phyloP scores from a whole-genome alignment of 306 rosid species.

The Pterocarpus macrocarpus region DNA sequence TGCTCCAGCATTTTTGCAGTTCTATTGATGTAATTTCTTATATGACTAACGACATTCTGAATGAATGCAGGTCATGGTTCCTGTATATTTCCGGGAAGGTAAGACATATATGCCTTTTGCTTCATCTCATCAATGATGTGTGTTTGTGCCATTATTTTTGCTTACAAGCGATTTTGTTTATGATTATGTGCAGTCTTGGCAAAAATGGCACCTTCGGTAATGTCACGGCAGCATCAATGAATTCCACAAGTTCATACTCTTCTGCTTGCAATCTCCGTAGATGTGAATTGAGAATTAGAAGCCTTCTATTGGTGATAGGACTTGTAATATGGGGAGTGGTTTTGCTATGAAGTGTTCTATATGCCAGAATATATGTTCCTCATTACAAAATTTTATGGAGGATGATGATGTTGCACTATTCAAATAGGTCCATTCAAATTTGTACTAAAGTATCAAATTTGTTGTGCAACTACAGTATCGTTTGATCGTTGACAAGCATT shows the following conservation, averaged over 20 bases:
- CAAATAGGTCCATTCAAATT: constrained; percentile 56
- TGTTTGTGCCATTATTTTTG: constrained; percentile 2
- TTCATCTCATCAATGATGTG: constrained; percentile 27
- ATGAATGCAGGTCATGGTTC: constrained; percentile 76
- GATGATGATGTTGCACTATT: constrained; percentile 46
- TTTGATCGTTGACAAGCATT: background rate
- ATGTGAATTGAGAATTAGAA: constrained; percentile 51
- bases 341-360: constrained; percentile 53
- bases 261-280: constrained; percentile 52
- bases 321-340: constrained; percentile 56
- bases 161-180: constrained; percentile 35
- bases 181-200: constrained; percentile 66
- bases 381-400: constrained; percentile 51
- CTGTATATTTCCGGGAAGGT: constrained; percentile 75
- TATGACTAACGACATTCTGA: background rate
- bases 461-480: too few species aligned
- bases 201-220: constrained; percentile 64
- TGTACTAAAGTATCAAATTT: constrained; percentile 40
- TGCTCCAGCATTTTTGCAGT: background rate
- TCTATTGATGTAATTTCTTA: background rate
- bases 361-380: constrained; percentile 29
- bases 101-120: constrained; percentile 27
- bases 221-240: constrained; percentile 76
- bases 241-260: constrained; percentile 69
- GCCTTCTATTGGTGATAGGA: constrained; percentile 57